Conservation (phyloP, 2,329 filamentous ascomycete species). For the Paraconiothyrium sp. region DNA sequence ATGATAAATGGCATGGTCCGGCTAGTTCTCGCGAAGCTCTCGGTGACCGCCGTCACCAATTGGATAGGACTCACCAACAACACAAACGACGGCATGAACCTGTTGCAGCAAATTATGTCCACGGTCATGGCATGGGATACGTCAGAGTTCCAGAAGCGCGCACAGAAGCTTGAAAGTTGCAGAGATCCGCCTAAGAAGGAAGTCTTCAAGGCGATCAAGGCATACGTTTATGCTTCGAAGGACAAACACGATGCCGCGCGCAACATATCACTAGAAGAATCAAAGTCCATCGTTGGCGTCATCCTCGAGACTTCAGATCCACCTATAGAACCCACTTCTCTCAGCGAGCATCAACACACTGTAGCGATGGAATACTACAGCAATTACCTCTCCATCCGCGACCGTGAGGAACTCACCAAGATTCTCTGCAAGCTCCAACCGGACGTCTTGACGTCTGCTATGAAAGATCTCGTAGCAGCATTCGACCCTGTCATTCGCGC, state of each 20-base stretch:
- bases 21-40: constrained; percentile 79
- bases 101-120: constrained; percentile 79
- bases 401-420: constrained; percentile 75
- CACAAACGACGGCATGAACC: constrained; percentile 81
- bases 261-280: constrained; percentile 61
- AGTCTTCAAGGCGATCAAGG: constrained; percentile 68
- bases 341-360: constrained; percentile 69
- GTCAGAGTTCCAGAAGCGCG: constrained; percentile 72
- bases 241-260: constrained; percentile 69
- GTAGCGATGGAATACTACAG: constrained; percentile 75
- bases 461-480: constrained; percentile 71
- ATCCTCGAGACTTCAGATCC: constrained; percentile 66
- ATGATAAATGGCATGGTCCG: constrained; percentile 82
- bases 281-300: constrained; percentile 71
- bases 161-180: constrained; percentile 70
- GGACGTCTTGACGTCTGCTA: constrained; percentile 74
- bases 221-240: constrained; percentile 63
- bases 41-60: constrained; percentile 77
- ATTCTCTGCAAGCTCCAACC: constrained; percentile 74
- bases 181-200: constrained; percentile 68
- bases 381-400: constrained; percentile 74
- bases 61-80: constrained; percentile 78
- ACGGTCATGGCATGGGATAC: constrained; percentile 78
- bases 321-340: constrained; percentile 55
- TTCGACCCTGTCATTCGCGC: constrained; percentile 79